Percentiles rank a stretch among this genome's conserved stretches.
Conservation (phyloP, 139 green algal genomes). For the Chlamydomonas incerta region DNA sequence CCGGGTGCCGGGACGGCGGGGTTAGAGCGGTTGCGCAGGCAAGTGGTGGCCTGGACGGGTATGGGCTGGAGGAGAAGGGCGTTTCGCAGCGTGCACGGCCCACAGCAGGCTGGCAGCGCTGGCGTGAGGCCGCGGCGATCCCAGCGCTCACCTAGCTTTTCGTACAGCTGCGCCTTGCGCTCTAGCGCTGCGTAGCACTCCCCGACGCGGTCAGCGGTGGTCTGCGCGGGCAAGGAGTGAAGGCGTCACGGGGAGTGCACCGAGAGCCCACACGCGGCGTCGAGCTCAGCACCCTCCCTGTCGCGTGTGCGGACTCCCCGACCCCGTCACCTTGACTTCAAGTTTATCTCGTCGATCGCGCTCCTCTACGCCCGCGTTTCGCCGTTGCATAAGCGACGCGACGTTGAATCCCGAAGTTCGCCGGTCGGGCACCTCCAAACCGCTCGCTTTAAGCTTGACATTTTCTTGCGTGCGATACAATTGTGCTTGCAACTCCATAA, state of each 20-base stretch:
- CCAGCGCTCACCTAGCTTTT: conserved; percentile 70
- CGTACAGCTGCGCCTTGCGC: conserved; percentile 86
- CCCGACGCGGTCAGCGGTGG: conserved; percentile 13
- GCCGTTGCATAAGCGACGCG: conserved; percentile 46
- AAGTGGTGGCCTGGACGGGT: no score
- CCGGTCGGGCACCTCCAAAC: conserved; percentile 6
- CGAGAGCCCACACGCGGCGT: no score
- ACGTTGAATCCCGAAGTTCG: conserved; percentile 30
- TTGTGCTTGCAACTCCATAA: conserved; percentile 85
- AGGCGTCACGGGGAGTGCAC: no score
- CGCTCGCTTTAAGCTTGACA: neutral
- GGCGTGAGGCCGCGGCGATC: no score
- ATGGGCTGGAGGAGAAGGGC: no score
- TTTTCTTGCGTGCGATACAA: conserved; percentile 62
- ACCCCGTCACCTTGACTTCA: conserved; percentile 66
- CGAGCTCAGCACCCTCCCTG: no score
- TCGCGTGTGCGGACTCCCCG: no score
- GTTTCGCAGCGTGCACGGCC: no score
- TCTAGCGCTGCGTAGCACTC: conserved; percentile 78
- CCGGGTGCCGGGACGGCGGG: no score
- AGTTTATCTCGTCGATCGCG: conserved; percentile 70
- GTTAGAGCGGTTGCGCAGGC: no score
- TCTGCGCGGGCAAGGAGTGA: neutral
- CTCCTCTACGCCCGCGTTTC: conserved; percentile 79
- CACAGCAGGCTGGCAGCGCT: no score